These are phyloP conservation scores for Stellera chamaejasme DNA, from an alignment of 345 rosid species.

Conservation along the genomic window DNA sequence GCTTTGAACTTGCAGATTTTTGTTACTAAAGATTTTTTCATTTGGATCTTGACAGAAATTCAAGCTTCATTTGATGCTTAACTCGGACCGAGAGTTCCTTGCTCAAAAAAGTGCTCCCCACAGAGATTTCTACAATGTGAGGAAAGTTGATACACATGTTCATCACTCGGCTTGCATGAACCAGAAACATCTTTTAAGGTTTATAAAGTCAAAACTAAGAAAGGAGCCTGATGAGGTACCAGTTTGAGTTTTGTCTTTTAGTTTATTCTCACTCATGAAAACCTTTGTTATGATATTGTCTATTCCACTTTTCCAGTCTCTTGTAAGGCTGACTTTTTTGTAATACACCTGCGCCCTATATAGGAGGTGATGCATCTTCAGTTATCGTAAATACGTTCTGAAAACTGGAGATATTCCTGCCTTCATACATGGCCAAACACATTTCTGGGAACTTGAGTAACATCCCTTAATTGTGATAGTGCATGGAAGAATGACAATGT, in stretches of 20 bases:
- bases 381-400: no score
- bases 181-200: conserved; percentile 98
- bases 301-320: no score
- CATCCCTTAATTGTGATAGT: no score
- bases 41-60: conserved; percentile 57
- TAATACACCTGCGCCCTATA: no score
- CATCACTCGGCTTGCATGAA: conserved; percentile 99
- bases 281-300: no score
- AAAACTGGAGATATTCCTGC: no score
- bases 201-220: conserved; percentile 93
- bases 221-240: conserved; percentile 98
- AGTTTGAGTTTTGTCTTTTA: neutral
- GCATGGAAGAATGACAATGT: no score
- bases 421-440: no score
- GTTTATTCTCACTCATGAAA: no score
- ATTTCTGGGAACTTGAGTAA: no score
- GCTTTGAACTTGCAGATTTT: conserved; percentile 12
- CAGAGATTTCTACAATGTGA: conserved; percentile 96
- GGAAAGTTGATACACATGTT: conserved; percentile 98
- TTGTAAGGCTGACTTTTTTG: no score
- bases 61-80: conserved; percentile 98
- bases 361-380: no score
- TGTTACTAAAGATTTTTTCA: neutral
- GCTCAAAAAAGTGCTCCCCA: conserved; percentile 99
- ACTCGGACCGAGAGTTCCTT: conserved; percentile 92